Base-by-base conservation (phyloP, 345 rosid genomes). In the Sonneratia caseolaris region DNA sequence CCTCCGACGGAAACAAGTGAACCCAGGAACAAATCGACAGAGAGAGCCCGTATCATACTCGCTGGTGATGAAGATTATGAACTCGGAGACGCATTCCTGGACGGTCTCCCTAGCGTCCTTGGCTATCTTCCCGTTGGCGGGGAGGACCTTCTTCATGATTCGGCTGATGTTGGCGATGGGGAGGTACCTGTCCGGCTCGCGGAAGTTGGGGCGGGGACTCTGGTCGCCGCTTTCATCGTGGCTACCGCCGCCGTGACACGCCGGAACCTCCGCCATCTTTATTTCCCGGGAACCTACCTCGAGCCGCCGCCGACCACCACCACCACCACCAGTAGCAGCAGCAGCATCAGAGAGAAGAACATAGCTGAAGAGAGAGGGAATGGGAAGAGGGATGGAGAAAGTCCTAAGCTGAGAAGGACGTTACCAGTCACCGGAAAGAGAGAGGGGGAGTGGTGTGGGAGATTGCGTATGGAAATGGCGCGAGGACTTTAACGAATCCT, bases 91-190 rank as follows among this genome's bases (percentile, higher is more conserved):
- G 76, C 98, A 94, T 70, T 94, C 98, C 83, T 94, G 97, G 14
- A 94, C 89, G 75, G 87, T 91, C 82, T 94, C 98, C 76, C 91
- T 94, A n/a, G 96, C 95, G 47, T 91, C 98, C 84, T 94, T 94
- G 51, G 98, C 97, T 38, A 91, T 89, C 83, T 91, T 94, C 8
- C 96, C 98, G 76, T 91, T 91, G 40, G 97, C 81, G 64, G 97
- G 98, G 51, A 94, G 88, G 13, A 85, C 96, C 78, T 86, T 83
- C 85, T 94, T 94, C 97, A 94, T 91, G 73, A 94, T 94, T 38
- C 98, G 86, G 78, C 97, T 90, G 40, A 94, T 90, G 70, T 94
- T 94, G 62, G 98, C 98, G 69, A 94, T 94, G 5, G 98, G 98
- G 27, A 94, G 91, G 14, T 79, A 92, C 84, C 97, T 82, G 49